Percentiles rank a stretch among this genome's conserved stretches.
Conservation (phyloP, 192 early-diverging fungal genomes). For the Thamnidium elegans region DNA sequence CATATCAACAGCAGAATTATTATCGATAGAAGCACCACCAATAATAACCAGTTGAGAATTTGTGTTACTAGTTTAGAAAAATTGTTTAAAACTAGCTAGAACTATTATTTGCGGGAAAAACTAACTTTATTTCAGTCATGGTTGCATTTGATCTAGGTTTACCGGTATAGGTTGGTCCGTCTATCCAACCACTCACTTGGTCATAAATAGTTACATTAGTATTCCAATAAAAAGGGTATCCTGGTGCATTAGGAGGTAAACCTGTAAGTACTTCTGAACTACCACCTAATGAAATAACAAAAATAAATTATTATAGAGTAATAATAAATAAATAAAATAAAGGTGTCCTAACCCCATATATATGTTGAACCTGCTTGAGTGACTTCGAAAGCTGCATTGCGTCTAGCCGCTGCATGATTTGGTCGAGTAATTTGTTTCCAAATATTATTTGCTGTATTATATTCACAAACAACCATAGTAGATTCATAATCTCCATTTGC, state of each 20-base stretch:
- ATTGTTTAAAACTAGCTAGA: neutral
- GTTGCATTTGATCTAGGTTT: constrained; percentile 7
- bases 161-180: constrained; percentile 7
- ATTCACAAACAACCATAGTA: constrained; percentile 4
- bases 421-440: constrained; percentile 5
- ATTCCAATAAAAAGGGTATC: constrained; percentile 2
- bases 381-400: constrained; percentile 8
- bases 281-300: constrained; percentile 5
- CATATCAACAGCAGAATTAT: neutral
- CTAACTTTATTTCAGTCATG: constrained; percentile 11
- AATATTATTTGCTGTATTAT: neutral
- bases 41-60: constrained; percentile 7
- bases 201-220: neutral
- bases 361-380: neutral
- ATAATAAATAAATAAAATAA: too few relatives aligned
- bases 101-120: too few relatives aligned
- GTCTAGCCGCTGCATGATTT: constrained; percentile 1
- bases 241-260: neutral
- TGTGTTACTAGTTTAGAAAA: constrained; percentile 8
- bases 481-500: neutral
- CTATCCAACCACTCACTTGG: neutral
- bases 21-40: neutral
- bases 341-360: constrained; percentile 18
- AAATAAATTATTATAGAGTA: neutral
- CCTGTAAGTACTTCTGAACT: constrained; percentile 6